phyloP scores from a whole-genome alignment of 805 yeast species.

The Torulaspora microellipsoides region DNA sequence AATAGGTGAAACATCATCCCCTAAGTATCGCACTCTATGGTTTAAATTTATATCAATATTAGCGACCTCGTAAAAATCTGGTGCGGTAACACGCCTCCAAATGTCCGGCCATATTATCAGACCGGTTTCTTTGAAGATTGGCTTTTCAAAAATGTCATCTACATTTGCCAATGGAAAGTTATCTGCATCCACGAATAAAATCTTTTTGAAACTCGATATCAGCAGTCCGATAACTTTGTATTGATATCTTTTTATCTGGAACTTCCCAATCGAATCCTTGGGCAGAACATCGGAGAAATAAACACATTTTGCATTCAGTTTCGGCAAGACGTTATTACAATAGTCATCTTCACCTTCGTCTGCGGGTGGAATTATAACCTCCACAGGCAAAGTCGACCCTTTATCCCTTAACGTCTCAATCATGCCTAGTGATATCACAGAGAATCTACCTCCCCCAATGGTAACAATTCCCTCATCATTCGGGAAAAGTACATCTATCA shows the following conservation, averaged over 20 bases:
- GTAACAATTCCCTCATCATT: constrained; percentile 61
- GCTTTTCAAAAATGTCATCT: constrained; percentile 40
- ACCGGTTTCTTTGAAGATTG: constrained; percentile 46
- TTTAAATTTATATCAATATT: constrained; percentile 35
- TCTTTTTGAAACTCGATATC: constrained; percentile 71
- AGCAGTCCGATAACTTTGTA: constrained; percentile 68
- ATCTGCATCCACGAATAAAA: constrained; percentile 73
- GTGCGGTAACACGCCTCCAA: constrained; percentile 68
- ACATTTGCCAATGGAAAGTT: constrained; percentile 50
- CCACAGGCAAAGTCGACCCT: constrained; percentile 72
- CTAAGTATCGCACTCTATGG: constrained; percentile 31
- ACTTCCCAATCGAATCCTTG: constrained; percentile 38
- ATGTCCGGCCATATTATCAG: constrained; percentile 72
- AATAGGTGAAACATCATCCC: constrained; percentile 26
- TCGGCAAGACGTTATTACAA: constrained; percentile 62
- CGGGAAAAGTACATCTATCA: constrained; percentile 10
- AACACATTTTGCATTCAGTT: constrained; percentile 60
- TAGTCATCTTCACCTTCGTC: constrained; percentile 68
- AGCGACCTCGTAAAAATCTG: constrained; percentile 54
- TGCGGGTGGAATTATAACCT: constrained; percentile 68
- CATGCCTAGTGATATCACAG: constrained; percentile 56
- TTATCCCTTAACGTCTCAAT: constrained; percentile 52
- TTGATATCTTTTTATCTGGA: constrained; percentile 53
- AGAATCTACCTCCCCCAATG: constrained; percentile 72
- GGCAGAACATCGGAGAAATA: constrained; percentile 49